Base-by-base conservation (phyloP, 805 yeast genomes). In the Babjeviella inositovora region DNA sequence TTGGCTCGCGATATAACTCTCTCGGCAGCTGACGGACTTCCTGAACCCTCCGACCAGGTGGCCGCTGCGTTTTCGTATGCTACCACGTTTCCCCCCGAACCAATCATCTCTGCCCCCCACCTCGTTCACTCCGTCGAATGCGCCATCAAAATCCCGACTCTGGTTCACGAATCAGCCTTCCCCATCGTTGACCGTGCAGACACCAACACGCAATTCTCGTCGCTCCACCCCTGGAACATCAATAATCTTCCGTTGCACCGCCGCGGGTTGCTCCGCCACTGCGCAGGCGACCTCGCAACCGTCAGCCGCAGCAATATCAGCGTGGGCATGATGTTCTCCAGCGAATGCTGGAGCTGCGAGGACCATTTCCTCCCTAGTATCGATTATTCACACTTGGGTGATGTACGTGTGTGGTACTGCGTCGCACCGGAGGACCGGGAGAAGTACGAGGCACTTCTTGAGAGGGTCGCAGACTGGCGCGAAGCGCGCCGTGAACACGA, bases 371-470 rank as follows among this genome's bases (percentile, higher is more conserved):
- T 73, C 3, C 67, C 68, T 20, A 37, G 50, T 7, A 45, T 59
- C 14, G 69, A 66, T 35, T 72, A 57, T 30, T 64, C 58, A 21
- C 69, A 67, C 31, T 32, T 53, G 23, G 85, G 84, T 3, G 62
- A 62, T 5, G 35, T 52, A 8, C 64, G 60, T 35, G 35, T 62
- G 11, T 70, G 81, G 79, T 71, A 67, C 30, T 57, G 70, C 26
- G 54, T 75, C n/a, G 62, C 74, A 0, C 73, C 71, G 9, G 48
- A 51, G 34, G 66, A 65, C 24, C 57, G 57, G 25, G 55, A 42
- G 3, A 59, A 57, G 26, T 72, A 62, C 36, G 80, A 74, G 35
- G 23, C 28, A 3, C 37, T 65, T 9, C 19, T 59, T 3, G 23
- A 26, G 11, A 43, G 44, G 18, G 24, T 37, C 13, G 15, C 23